Percentiles rank a stretch among this genome's conserved stretches.
Evolutionary conservation across 495 filamentous ascomycete genomes (phyloP).

Genomic region (Recurvomyces mirabilis): DNA sequence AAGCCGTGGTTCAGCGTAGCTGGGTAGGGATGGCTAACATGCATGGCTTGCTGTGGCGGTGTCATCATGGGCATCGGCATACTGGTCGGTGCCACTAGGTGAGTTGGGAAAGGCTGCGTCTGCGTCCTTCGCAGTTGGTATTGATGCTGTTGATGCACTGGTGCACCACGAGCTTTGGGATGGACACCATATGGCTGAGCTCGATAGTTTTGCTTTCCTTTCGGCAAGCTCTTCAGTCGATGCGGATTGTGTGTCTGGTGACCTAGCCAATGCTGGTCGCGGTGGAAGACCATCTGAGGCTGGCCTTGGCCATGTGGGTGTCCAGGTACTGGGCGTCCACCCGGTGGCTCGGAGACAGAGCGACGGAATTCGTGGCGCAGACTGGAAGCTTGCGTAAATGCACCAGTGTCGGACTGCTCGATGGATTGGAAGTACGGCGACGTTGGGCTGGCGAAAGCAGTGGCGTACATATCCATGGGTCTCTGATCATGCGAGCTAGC

Average conservation of each 20-base stretch:
- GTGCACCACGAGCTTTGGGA: too few relatives aligned
- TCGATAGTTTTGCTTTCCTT: background rate
- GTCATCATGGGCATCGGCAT: conserved; percentile 4
- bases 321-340: background rate
- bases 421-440: conserved; percentile 3
- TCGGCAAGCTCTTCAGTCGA: conserved; percentile 10
- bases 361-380: conserved; percentile 7
- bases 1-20: background rate
- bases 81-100: conserved; percentile 8
- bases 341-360: conserved; percentile 18
- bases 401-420: background rate
- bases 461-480: background rate
- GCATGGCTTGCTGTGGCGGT: too few relatives aligned
- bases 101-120: conserved; percentile 13
- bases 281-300: conserved; percentile 9
- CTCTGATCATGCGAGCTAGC: too few relatives aligned
- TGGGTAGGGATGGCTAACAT: background rate
- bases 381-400: background rate
- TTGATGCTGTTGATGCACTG: conserved; percentile 6
- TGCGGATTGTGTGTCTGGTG: background rate
- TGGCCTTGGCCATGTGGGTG: background rate
- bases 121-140: conserved; percentile 13
- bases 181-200: too few relatives aligned
- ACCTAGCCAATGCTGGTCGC: conserved; percentile 10
- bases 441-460: background rate